Evolutionary conservation across 2,329 filamentous ascomycete species (phyloP).

Genomic region (Sphaerulina populicola): DNA sequence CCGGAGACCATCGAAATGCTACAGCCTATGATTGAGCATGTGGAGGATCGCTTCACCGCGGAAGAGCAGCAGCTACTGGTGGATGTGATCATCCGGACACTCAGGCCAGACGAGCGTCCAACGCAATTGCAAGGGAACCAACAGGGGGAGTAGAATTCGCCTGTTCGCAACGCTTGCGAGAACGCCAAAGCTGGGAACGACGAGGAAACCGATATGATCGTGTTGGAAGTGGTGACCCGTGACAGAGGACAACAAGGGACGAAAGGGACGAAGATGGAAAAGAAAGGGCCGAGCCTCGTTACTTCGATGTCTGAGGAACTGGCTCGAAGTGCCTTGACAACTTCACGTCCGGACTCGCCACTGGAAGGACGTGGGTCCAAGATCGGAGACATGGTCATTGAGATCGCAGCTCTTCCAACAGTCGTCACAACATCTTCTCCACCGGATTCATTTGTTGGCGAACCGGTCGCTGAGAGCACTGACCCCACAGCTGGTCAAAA

Average conservation of each 20-base stretch:
- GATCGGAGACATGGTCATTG: background rate
- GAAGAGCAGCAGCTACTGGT: constrained; percentile 31
- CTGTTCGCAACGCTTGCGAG: constrained; percentile 1
- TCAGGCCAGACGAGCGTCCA: constrained; percentile 15
- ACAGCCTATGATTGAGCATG: constrained; percentile 33
- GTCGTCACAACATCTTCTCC: no score
- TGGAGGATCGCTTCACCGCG: constrained; percentile 28
- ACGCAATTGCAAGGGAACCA: constrained; percentile 1
- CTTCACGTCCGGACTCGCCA: background rate
- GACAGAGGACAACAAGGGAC: no score
- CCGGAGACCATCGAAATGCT: constrained; percentile 29
- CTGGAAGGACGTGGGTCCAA: background rate
- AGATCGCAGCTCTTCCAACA: background rate
- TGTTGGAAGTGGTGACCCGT: no score
- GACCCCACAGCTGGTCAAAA: no score
- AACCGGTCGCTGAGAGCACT: no score
- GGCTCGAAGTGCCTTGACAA: background rate
- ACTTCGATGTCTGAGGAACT: background rate
- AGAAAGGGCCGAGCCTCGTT: no score
- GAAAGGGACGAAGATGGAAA: no score
- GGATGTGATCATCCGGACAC: constrained; percentile 19
- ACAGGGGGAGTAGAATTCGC: constrained; percentile 9
- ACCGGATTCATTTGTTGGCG: no score
- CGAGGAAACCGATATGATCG: background rate
- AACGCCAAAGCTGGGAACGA: background rate